These are phyloP conservation scores for Talaromyces wortmannii DNA, from an alignment of 495 filamentous ascomycete genomes.

Conservation along the genomic window DNA sequence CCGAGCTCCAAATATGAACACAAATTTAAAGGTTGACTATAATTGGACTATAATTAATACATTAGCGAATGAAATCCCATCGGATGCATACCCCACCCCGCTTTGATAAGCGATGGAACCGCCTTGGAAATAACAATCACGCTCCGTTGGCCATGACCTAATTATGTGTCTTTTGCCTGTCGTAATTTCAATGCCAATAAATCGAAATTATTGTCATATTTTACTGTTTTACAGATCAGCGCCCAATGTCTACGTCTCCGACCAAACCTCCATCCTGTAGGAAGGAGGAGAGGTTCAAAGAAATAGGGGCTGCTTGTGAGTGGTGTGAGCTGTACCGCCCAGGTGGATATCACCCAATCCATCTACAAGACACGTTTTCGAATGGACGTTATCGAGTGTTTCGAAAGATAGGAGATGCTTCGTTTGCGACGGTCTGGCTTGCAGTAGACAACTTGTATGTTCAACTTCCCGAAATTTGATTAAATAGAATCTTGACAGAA, in stretches of 20 bases:
- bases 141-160: too few relatives aligned
- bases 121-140: too few relatives aligned
- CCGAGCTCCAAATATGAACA: too few relatives aligned
- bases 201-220: too few relatives aligned
- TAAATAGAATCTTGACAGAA: background rate
- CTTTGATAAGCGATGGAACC: too few relatives aligned
- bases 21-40: too few relatives aligned
- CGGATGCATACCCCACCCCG: too few relatives aligned
- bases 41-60: background rate
- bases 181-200: too few relatives aligned
- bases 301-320: background rate
- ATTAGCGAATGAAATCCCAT: background rate
- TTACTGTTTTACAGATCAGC: too few relatives aligned
- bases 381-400: slow-evolving; percentile 93
- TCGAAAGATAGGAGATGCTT: slow-evolving; percentile 97
- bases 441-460: slow-evolving; percentile 72
- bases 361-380: slow-evolving; percentile 91
- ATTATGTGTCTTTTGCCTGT: too few relatives aligned
- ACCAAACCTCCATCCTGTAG: background rate
- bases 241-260: background rate
- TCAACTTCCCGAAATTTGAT: background rate
- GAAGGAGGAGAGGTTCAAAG: background rate
- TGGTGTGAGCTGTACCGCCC: slow-evolving; percentile 64
- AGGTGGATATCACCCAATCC: slow-evolving; percentile 92
- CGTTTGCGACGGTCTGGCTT: slow-evolving; percentile 98